phyloP scores from a whole-genome alignment of 1,139 yeast species.

The Scheffersomyces segobiensis region DNA sequence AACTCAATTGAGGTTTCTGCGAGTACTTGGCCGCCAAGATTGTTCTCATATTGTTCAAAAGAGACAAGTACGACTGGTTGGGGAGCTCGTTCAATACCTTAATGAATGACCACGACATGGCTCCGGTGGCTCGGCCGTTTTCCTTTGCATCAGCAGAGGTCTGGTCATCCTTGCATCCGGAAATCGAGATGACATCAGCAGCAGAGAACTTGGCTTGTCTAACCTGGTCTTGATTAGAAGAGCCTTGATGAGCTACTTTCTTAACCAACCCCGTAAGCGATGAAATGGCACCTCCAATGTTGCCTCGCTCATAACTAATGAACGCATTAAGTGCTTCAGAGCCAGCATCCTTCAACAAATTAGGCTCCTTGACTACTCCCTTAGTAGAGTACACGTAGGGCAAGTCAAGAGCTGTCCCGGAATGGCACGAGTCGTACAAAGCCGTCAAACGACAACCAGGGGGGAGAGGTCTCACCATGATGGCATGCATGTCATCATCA shows the following conservation, averaged over 20 bases:
- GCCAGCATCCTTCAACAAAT: conserved; percentile 82
- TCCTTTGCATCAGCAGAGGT: conserved; percentile 80
- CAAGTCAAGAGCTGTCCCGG: conserved; percentile 86
- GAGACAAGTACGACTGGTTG: conserved; percentile 72
- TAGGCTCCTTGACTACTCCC: conserved; percentile 89
- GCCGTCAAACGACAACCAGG: conserved; percentile 89
- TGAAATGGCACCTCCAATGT: conserved; percentile 53
- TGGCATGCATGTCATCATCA: conserved; percentile 84
- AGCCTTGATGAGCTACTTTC: conserved; percentile 30
- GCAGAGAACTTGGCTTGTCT: conserved; percentile 69
- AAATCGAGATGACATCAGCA: conserved; percentile 82
- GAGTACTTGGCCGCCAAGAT: conserved; percentile 69
- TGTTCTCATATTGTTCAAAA: conserved; percentile 78
- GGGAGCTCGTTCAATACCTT: conserved; percentile 67
- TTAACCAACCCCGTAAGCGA: conserved; percentile 51
- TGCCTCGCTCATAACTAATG: conserved; percentile 71
- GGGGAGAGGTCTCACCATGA: conserved; percentile 75
- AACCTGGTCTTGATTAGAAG: conserved; percentile 30
- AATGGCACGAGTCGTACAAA: conserved; percentile 88
- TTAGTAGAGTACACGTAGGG: conserved; percentile 90
- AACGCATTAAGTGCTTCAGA: conserved; percentile 72
- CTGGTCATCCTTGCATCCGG: conserved; percentile 90
- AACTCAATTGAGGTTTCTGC: conserved; percentile 86
- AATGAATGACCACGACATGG: conserved; percentile 91
- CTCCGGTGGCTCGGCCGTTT: conserved; percentile 82